phyloP scores from a whole-genome alignment of 768 basidiomycete species.

The Leccinellum luteum region DNA sequence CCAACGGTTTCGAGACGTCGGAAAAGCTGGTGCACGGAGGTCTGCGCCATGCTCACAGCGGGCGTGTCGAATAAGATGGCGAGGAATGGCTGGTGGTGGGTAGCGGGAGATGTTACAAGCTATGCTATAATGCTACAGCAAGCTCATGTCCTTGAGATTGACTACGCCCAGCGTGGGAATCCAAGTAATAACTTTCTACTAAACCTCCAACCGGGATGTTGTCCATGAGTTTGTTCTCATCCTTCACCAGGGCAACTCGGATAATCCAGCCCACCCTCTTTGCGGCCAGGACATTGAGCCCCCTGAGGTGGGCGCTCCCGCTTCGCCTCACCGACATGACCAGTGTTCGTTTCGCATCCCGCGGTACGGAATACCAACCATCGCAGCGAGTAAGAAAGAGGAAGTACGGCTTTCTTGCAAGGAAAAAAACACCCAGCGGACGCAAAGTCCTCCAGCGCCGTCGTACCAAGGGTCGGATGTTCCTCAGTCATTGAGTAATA shows the following conservation, averaged over 20 bases:
- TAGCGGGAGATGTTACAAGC: background rate
- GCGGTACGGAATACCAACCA: conserved; percentile 95
- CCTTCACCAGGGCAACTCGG: conserved; percentile 23
- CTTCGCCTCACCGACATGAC: conserved; percentile 17
- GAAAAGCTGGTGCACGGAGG: conserved; percentile 76
- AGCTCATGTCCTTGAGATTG: background rate
- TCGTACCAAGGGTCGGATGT: conserved; percentile 72
- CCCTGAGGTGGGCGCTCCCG: conserved; percentile 24
- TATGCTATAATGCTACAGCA: background rate
- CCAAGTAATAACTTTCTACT: background rate
- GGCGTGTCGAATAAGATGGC: background rate
- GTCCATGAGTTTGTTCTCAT: conserved; percentile 16
- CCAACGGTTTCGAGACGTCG: conserved; percentile 89
- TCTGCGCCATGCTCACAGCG: conserved; percentile 39
- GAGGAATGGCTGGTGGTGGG: conserved; percentile 1
- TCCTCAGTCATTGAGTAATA: conserved; percentile 67
- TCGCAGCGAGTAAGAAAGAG: conserved; percentile 91
- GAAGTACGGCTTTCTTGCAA: conserved; percentile 85
- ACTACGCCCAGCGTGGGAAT: conserved; percentile 27
- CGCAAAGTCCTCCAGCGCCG: conserved; percentile 71
- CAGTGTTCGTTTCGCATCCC: conserved; percentile 53
- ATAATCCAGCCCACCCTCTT: conserved; percentile 16
- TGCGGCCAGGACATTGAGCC: conserved; percentile 10
- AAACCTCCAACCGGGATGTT: conserved; percentile 10
- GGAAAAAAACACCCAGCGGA: conserved; percentile 66